Evolutionary conservation across 1,284 basidiomycete genomes (phyloP), one percentile per base, ranked within the genome.

Genomic region (Rhodotorula sp.): DNA sequence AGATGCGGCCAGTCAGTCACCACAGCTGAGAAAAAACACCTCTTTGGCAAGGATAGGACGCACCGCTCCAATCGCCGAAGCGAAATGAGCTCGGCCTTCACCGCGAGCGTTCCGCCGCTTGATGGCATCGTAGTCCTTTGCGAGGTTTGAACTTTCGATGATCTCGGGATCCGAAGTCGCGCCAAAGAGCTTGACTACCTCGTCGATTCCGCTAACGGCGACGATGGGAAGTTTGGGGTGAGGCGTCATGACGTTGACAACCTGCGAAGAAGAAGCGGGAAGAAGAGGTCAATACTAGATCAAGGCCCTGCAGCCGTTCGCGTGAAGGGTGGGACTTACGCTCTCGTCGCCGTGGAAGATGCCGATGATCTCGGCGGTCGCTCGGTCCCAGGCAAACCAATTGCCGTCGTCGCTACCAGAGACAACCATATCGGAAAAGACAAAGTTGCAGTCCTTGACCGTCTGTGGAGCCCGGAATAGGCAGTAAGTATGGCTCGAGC

Each of bases 401-500:
- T 84, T 83, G 7, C 85, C 94, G 78, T 95, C 93, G 79, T 97
- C 94, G 0, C 89, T 92, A 6, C 94, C 94, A n/a, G 90, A 92
- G 14, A 87, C 84, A 48, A 97, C 86, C 79, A 93, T 88, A 6
- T 88, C 87, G 0, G 92, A 92, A 49, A 93, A 81, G 79, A 92
- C n/a, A 55, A 62, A 64, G 79, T 88, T 80, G 75, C 91, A 93
- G 80, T 97, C 94, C 81, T 97, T 97, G 67, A 95, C 87, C 0
- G 94, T 97, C 75, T 89, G 88, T 47, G 31, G 12, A 2, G 16
- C 21, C 8, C 21, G 50, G 19, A 49, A 19, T 4, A 38, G 28
- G 14, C 3, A 21, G 2, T 16, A 19, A 15, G 4, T 7, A 47
- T 12, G 15, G 23, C 18, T 5, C 28, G 6, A 6, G 8, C 12